Base-by-base conservation (phyloP, 75 land plant genomes). In the Cunninghamia lanceolata region DNA sequence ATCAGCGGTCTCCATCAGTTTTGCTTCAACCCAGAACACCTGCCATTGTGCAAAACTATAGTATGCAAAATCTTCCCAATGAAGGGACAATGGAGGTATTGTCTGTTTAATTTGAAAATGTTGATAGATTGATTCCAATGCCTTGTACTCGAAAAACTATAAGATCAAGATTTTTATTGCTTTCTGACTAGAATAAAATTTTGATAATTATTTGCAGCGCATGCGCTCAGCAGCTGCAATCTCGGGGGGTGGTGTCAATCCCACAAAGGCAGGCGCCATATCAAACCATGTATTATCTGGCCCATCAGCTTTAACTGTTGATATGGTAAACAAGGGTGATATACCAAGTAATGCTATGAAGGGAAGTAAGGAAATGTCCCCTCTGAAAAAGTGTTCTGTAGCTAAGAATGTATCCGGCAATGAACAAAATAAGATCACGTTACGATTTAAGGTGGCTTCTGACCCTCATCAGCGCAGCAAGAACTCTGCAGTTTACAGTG, bases 401-500 rank as follows among this genome's bases (percentile, higher is more conserved):
- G 87, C 68, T 82, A 92, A 84, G 59, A 40, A 84, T 45, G n/a
- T 42, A 38, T 85, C 73, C 66, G 52, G 39, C 3, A 83, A 42
- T 88, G 95, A 90, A 73, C 92, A 85, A 75, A 93, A 88, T 87
- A 90, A 89, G 11, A 84, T 97, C 73, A 95, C 87, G 63, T 89
- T 97, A 35, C 93, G 92, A 25, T 84, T 97, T 39, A 97, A 93
- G 88, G 83, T 95, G 86, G 93, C 90, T 16, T 79, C 88, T 13
- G 94, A 93, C 32, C 91, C 90, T 84, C 74, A 84, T 76, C 53
- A 87, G 28, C 86, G 92, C 63, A 85, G 76, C 68, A 93, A 92
- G 52, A 94, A 92, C 87, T 91, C 94, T 80, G 94, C 92, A 70
- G 88, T 96, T 21, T 95, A 96, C 82, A 95, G 92, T 91, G 95